phyloP scores from a whole-genome alignment of 2,329 filamentous ascomycete species.

The Monascus ruber region DNA sequence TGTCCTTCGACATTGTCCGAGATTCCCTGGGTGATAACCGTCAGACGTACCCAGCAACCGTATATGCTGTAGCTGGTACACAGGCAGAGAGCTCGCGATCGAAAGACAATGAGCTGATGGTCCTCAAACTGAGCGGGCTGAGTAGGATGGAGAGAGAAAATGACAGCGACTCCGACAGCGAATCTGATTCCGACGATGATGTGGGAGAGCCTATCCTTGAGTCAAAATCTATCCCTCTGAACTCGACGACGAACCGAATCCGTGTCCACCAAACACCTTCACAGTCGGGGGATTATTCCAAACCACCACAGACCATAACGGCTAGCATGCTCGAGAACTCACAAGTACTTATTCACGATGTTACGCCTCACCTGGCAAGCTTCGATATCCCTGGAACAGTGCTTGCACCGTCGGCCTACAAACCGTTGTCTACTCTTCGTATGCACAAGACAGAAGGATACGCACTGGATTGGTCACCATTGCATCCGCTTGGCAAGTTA shows the following conservation, averaged over 20 bases:
- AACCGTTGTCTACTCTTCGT: slow-evolving; percentile 74
- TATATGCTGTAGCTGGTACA: slow-evolving; percentile 90
- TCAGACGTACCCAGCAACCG: slow-evolving; percentile 85
- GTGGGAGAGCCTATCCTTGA: slow-evolving; percentile 79
- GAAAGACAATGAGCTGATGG: slow-evolving; percentile 85
- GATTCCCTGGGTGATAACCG: slow-evolving; percentile 81
- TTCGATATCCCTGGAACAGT: slow-evolving; percentile 81
- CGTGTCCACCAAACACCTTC: slow-evolving; percentile 71
- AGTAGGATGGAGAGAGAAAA: slow-evolving; percentile 69
- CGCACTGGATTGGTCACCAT: slow-evolving; percentile 89
- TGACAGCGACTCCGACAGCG: slow-evolving; percentile 59
- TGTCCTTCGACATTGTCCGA: slow-evolving; percentile 85
- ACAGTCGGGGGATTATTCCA: slow-evolving; percentile 49
- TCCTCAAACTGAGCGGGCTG: slow-evolving; percentile 90
- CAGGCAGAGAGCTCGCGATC: slow-evolving; percentile 67
- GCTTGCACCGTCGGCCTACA: slow-evolving; percentile 72
- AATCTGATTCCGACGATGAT: slow-evolving; percentile 62
- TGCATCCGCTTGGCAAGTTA: slow-evolving; percentile 69
- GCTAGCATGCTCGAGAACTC: slow-evolving; percentile 87
- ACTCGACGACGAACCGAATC: slow-evolving; percentile 85
- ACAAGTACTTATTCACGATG: slow-evolving; percentile 84
- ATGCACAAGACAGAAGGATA: slow-evolving; percentile 93
- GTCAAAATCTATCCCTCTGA: slow-evolving; percentile 75
- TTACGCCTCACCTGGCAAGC: slow-evolving; percentile 75
- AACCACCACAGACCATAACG: slow-evolving; percentile 68